These are phyloP conservation scores for Nemania bipapillata DNA, from an alignment of 2,329 filamentous ascomycete genomes.

Conservation along the genomic window DNA sequence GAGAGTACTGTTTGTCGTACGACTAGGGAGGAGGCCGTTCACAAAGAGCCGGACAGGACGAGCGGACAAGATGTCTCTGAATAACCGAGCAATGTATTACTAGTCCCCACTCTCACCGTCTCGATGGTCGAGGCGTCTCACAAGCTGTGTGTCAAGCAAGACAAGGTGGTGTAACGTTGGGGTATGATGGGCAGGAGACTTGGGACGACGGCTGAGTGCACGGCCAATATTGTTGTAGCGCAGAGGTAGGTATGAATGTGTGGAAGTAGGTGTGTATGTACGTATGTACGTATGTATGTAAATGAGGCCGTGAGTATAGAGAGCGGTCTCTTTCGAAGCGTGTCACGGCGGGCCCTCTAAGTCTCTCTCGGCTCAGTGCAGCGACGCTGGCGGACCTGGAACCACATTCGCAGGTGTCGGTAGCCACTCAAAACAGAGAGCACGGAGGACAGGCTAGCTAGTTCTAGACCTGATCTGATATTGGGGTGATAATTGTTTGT, in stretches of 20 bases:
- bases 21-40: conserved; percentile 46
- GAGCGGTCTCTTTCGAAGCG: neutral
- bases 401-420: conserved; percentile 29
- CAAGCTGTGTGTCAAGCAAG: conserved; percentile 48
- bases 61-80: conserved; percentile 52
- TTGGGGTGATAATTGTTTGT: conserved; percentile 21
- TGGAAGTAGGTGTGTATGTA: no score
- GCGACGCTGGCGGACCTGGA: conserved; percentile 21
- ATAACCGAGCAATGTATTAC: conserved; percentile 55
- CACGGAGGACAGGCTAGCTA: conserved; percentile 4
- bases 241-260: no score
- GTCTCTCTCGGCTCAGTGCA: conserved; percentile 37
- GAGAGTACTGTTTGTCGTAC: conserved; percentile 46
- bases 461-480: conserved; percentile 32
- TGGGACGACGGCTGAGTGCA: conserved; percentile 26
- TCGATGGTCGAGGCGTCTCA: conserved; percentile 51
- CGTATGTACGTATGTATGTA: no score
- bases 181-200: conserved; percentile 18
- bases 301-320: conserved; percentile 3
- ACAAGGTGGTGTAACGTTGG: conserved; percentile 47
- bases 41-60: conserved; percentile 43
- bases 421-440: conserved; percentile 33
- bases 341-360: conserved; percentile 14
- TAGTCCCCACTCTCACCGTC: conserved; percentile 54
- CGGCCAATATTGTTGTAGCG: conserved; percentile 2